Evolutionary conservation across 768 basidiomycete genomes (phyloP), one percentile per base, ranked within the genome.

Genomic region (Termitomyces sp.): DNA sequence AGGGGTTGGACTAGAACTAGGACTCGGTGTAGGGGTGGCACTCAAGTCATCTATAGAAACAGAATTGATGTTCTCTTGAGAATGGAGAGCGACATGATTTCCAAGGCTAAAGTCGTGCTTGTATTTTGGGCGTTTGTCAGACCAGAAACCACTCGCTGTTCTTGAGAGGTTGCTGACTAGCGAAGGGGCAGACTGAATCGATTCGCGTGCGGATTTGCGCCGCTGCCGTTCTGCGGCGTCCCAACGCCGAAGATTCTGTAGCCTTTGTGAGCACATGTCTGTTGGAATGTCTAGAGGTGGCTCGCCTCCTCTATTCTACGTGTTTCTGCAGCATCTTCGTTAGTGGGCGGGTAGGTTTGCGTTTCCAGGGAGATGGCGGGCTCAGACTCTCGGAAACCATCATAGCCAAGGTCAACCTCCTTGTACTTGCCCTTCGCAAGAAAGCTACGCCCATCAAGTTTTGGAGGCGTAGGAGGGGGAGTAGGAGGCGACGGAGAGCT

Each of bases 221-320:
- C 88, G 81, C 63, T 84, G 85, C 20, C 87, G 80, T 66, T 93
- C 91, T 41, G 83, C 83, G 47, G 83, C 73, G 64, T 93, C 91
- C 92, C 90, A 93, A 44, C 81, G 80, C 62, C 80, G 78, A 28
- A 94, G 76, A 58, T 83, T 93, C 91, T 93, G 69, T 54, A 37
- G 26, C 36, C 54, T 52, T 39, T 52, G 53, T 57, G 56, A 58
- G 42, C 22, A 55, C 20, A 39, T 44, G 62, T 41, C 55, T 46
- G 34, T 33, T 42, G 57, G 44, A 28, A 33, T 12, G 13, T 4
- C 13, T 46, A 47, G 54, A 55, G 20, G 41, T 33, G 58, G 65
- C 68, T 52, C 70, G 88, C 91, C 84, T 92, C 88, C 74, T 85
- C 79, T 20, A 92, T 76, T 55, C 83, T 76, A 58, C 83, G 80